phyloP scores from a whole-genome alignment of 192 early-diverging fungal genomes.

The Rhizophagus sp. region DNA sequence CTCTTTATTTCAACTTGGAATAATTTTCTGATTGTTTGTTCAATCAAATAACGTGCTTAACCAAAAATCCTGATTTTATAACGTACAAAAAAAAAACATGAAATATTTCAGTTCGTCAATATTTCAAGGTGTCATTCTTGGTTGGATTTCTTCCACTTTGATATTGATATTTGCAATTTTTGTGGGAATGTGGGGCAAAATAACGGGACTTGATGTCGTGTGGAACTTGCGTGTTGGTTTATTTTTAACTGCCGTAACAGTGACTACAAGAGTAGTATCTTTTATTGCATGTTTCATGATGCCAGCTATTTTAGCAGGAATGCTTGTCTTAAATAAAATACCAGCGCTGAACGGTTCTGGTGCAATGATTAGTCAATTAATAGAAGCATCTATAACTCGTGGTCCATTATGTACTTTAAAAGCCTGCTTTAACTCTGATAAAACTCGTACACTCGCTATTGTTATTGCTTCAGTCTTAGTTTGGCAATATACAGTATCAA shows the following conservation, averaged over 20 bases:
- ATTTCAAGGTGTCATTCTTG: background rate
- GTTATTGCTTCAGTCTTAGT: background rate
- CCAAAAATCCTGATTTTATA: no score
- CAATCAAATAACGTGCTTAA: no score
- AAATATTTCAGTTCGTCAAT: background rate
- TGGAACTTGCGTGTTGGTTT: background rate
- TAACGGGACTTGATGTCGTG: background rate
- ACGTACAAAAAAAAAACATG: background rate
- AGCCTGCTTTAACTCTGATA: background rate
- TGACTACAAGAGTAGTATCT: background rate
- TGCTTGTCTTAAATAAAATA: background rate
- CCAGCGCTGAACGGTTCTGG: background rate
- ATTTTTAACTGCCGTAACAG: background rate
- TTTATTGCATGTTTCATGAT: background rate
- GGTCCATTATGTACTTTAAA: background rate
- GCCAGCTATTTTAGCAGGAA: constrained; percentile 9
- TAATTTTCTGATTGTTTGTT: no score
- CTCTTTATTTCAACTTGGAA: no score
- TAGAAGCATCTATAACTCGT: constrained; percentile 6
- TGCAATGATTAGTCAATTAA: background rate
- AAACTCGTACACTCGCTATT: background rate
- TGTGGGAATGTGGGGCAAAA: background rate
- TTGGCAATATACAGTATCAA: background rate
- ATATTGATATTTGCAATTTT: background rate
- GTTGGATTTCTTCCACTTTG: background rate